Evolutionary conservation across 805 yeast genomes (phyloP), one percentile per base, ranked within the genome.

Genomic region (Wickerhamiella musiphila): DNA sequence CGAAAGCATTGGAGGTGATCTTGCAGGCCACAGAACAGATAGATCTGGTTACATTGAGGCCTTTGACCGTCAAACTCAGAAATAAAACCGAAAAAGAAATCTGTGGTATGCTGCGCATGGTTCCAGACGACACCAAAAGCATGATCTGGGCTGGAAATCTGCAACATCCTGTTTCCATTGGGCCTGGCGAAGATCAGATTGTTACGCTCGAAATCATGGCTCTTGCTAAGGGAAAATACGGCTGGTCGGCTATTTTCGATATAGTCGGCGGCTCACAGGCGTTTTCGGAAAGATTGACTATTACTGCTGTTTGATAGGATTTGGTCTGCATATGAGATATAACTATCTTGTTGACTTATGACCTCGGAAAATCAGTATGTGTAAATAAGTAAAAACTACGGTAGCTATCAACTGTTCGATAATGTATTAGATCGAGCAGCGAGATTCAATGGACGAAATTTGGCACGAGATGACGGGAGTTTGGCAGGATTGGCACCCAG

Each of bases 161-260:
- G 18, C 92, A 79, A 43, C 61, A 57, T 18, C 65, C 67, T 16
- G 47, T 73, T 5, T 57, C 63, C 2, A 42, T 74, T 1, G 44
- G 43, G 2, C 62, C 75, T 0, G 65, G 67, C 1, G 62, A 55
- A 17, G 44, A 57, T 0, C 32, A 56, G 3, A 56, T 49, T 2
- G 55, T 70, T 19, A 60, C 60, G 16, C 48, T 77, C 24, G 70
- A 79, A 6, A 65, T 74, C 30, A 63, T 74, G 13, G 66, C 81
- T 4, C 55, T 84, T 23, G 84, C 78, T 34, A 63, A 63, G 28
- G 96, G 95, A 2, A 74, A 69, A 29, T 83, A 74, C 48, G 90
- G 79, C 49, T 74, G 93, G 76, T 81, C 84, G 1, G 65, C 67
- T 0, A 51, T 70, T 10, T 58, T 71, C 40, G 78, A 73, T 34